Evolutionary conservation across 805 yeast genomes (phyloP).

Genomic region (Yarrowia keelungensis): DNA sequence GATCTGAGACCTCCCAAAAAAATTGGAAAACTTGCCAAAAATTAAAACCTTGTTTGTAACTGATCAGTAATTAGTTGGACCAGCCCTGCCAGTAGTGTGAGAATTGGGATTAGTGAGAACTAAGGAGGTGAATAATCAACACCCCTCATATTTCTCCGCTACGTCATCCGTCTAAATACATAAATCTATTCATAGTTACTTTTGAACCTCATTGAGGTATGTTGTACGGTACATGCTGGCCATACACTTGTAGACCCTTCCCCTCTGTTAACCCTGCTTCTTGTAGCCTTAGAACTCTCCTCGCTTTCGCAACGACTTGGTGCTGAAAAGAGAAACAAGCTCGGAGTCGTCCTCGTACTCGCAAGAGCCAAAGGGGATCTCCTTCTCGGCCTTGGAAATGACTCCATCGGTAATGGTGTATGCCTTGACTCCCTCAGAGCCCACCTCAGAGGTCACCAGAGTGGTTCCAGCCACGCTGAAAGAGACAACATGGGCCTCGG

Average conservation of each 20-base stretch:
- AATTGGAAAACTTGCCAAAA: not conserved
- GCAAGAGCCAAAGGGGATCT: slow-evolving; percentile 43
- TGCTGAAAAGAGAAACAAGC: slow-evolving; percentile 59
- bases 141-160: not conserved
- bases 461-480: slow-evolving; percentile 37
- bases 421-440: slow-evolving; percentile 44
- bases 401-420: slow-evolving; percentile 44
- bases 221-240: slow-evolving; percentile 36
- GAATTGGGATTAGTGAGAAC: too few species aligned
- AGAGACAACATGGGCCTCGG: slow-evolving; percentile 45
- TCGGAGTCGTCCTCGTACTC: slow-evolving; percentile 49
- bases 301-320: slow-evolving; percentile 62
- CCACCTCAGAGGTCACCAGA: slow-evolving; percentile 40
- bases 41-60: too few species aligned
- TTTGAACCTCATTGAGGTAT: not conserved
- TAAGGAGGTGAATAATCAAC: too few species aligned
- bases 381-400: slow-evolving; percentile 43
- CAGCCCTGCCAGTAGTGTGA: too few species aligned
- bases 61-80: too few species aligned
- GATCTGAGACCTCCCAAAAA: not conserved
- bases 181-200: slow-evolving; percentile 29
- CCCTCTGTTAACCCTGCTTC: slow-evolving; percentile 17
- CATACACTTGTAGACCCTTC: not conserved
- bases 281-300: slow-evolving; percentile 55
- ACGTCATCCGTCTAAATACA: not conserved